Evolutionary conservation across 345 rosid species (phyloP).

Genomic region (Salix purpurea): DNA sequence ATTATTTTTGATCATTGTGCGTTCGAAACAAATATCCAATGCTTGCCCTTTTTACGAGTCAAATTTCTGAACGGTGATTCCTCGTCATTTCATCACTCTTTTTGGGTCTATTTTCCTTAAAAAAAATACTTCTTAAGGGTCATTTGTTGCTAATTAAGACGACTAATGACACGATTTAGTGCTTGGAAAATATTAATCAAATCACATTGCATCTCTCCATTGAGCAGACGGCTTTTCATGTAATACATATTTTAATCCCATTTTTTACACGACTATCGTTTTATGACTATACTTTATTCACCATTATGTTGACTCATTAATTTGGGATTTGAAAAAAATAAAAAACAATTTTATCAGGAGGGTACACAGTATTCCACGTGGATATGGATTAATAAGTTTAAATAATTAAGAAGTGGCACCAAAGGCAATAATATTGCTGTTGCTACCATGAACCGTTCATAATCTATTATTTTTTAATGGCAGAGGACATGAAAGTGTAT

Average conservation of each 20-base stretch:
- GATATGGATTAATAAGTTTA: background rate
- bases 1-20: too few relatives aligned
- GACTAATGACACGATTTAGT: background rate
- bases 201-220: background rate
- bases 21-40: too few relatives aligned
- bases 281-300: background rate
- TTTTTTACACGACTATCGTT: background rate
- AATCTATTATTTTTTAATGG: background rate
- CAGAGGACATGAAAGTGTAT: background rate
- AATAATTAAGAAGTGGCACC: background rate
- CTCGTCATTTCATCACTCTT: too few relatives aligned
- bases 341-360: too few relatives aligned
- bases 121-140: background rate
- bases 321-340: background rate
- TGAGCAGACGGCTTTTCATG: conserved; percentile 10
- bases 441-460: background rate
- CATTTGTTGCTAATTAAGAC: background rate
- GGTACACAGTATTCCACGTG: background rate
- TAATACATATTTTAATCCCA: background rate
- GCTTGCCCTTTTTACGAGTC: background rate
- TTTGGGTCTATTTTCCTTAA: too few relatives aligned
- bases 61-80: background rate
- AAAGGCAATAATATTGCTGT: background rate
- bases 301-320: background rate
- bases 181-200: background rate